A percentile compares a stretch with the other conserved stretches of the same genome.
phyloP scores from a whole-genome alignment of 2,329 filamentous ascomycete genomes.

The Cladosporium sp. region DNA sequence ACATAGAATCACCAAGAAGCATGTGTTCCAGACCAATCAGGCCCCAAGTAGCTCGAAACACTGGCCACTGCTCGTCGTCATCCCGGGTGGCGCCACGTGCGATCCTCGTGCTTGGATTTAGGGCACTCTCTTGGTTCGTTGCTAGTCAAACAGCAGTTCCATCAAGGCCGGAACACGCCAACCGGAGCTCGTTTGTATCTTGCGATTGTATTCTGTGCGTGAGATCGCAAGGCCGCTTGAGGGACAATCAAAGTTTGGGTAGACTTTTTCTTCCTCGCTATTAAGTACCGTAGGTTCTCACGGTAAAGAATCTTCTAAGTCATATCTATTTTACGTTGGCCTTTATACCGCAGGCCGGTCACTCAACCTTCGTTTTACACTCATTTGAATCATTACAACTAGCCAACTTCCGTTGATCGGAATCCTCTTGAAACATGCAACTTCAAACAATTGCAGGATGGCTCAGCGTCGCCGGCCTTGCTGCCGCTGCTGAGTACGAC shows the following conservation, averaged over 20 bases:
- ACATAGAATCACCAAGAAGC: background rate
- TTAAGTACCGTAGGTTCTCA: slow-evolving; percentile 4
- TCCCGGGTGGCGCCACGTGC: slow-evolving; percentile 2
- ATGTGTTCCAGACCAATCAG: slow-evolving; percentile 1
- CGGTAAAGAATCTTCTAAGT: background rate
- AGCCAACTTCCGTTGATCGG: slow-evolving; percentile 1
- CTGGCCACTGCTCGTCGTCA: background rate
- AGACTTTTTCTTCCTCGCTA: slow-evolving; percentile 10
- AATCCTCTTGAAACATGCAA: background rate
- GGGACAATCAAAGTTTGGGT: background rate
- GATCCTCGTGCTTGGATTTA: background rate
- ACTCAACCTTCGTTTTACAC: background rate
- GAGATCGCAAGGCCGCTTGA: slow-evolving; percentile 2
- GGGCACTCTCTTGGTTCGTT: background rate
- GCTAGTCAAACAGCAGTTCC: slow-evolving; percentile 11
- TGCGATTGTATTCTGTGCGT: background rate
- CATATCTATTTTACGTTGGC: background rate
- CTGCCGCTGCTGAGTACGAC: slow-evolving; percentile 39
- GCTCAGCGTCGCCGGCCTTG: slow-evolving; percentile 13
- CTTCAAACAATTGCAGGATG: slow-evolving; percentile 2
- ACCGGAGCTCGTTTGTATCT: background rate
- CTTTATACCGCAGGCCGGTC: slow-evolving; percentile 1
- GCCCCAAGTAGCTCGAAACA: background rate
- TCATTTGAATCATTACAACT: background rate
- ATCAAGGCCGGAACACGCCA: background rate